phyloP scores from a whole-genome alignment of 192 early-diverging fungal species.

The Neocallimastix lanati region DNA sequence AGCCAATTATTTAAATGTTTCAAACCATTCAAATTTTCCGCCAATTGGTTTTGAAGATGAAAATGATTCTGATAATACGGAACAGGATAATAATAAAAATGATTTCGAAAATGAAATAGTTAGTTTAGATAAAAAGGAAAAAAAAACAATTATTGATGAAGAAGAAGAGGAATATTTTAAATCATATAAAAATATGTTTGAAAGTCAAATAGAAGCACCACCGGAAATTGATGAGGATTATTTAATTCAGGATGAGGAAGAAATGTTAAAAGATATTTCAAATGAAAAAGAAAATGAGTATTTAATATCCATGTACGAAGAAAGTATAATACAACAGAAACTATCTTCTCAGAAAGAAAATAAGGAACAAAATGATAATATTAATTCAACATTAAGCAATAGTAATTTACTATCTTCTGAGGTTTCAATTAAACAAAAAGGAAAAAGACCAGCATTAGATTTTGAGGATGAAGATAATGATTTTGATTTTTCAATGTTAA shows the following conservation, averaged over 20 bases:
- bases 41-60: neutral
- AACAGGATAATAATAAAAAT: neutral
- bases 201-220: neutral
- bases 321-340: neutral
- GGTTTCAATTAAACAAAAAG: neutral
- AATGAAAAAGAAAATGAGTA: neutral
- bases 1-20: neutral
- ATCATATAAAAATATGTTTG: neutral
- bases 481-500: neutral
- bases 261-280: neutral
- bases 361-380: no score
- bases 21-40: neutral
- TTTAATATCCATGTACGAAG: neutral
- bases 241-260: neutral
- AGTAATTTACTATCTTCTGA: neutral
- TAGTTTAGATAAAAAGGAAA: neutral
- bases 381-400: no score
- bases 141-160: neutral
- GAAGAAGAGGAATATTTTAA: neutral
- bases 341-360: no score
- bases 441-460: neutral
- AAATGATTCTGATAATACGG: neutral
- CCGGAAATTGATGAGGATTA: neutral
- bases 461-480: neutral
- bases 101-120: neutral